Conservation (phyloP, 2,329 filamentous ascomycete species). For the Berkeleyomyces basicola region DNA sequence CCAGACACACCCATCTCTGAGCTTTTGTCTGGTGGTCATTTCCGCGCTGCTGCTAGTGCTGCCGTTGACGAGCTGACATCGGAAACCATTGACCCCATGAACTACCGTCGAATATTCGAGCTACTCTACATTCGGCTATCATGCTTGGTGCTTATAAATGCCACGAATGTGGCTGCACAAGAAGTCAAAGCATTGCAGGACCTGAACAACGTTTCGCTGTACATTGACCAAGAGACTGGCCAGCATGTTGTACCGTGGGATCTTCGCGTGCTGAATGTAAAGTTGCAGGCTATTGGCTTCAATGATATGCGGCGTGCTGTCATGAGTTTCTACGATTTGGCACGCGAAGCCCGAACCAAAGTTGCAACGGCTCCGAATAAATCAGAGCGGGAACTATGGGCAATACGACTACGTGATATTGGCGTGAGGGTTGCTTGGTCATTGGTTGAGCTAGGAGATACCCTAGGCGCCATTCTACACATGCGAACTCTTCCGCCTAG, state of each 20-base stretch:
- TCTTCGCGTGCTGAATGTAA: conserved; percentile 64
- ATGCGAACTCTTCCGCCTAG: conserved; percentile 39
- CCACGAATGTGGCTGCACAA: conserved; percentile 50
- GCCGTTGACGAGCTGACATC: conserved; percentile 45
- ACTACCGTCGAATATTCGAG: conserved; percentile 52
- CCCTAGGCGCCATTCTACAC: conserved; percentile 62
- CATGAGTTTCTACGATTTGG: conserved; percentile 81
- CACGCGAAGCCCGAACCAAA: conserved; percentile 52
- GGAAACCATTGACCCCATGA: conserved; percentile 33
- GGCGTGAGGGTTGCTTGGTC: conserved; percentile 51
- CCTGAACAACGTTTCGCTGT: conserved; percentile 38
- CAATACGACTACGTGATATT: conserved; percentile 52
- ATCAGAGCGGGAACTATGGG: conserved; percentile 50
- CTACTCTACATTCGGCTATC: conserved; percentile 69
- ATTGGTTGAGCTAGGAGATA: conserved; percentile 72
- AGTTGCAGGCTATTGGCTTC: conserved; percentile 73
- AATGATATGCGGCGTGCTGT: conserved; percentile 70
- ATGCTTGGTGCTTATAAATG: conserved; percentile 64
- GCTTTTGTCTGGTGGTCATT: conserved; percentile 58
- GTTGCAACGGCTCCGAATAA: conserved; percentile 32
- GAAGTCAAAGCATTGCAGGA: conserved; percentile 49
- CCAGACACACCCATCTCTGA: conserved; percentile 47
- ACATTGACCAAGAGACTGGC: conserved; percentile 35
- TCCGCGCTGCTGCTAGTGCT: conserved; percentile 58
- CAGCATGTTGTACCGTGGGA: conserved; percentile 71